Evolutionary conservation across 2,329 filamentous ascomycete species (phyloP).

Genomic region (Fusarium globosum): DNA sequence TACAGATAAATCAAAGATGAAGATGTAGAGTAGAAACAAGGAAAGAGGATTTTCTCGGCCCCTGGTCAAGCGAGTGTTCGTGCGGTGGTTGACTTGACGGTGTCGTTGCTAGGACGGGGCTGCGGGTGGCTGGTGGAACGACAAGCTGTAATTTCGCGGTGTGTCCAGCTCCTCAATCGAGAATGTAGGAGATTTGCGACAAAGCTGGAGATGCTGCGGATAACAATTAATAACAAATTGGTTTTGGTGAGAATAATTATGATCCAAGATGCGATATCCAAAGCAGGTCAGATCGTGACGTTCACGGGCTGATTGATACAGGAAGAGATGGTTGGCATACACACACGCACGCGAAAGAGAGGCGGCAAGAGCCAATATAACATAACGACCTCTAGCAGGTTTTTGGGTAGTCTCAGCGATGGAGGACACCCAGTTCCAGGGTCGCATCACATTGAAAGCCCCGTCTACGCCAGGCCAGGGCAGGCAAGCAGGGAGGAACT

Average conservation of each 20-base stretch:
- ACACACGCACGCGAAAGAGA: slow-evolving; percentile 20
- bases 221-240: neutral
- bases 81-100: slow-evolving; percentile 35
- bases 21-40: slow-evolving; percentile 28
- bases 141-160: slow-evolving; percentile 38
- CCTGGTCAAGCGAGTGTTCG: slow-evolving; percentile 27
- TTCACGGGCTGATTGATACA: slow-evolving; percentile 25
- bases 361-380: slow-evolving; percentile 41
- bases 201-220: neutral
- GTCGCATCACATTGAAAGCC: slow-evolving; percentile 16
- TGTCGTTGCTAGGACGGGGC: slow-evolving; percentile 38
- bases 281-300: slow-evolving; percentile 1
- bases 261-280: neutral
- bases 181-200: slow-evolving; percentile 1
- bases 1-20: slow-evolving; percentile 7
- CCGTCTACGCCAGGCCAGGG: slow-evolving; percentile 14
- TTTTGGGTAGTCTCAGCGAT: slow-evolving; percentile 38
- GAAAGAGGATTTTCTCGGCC: slow-evolving; percentile 32
- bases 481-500: slow-evolving; percentile 3
- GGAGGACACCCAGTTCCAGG: slow-evolving; percentile 23
- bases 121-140: slow-evolving; percentile 38
- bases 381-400: slow-evolving; percentile 31
- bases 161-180: slow-evolving; percentile 18
- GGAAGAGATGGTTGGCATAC: slow-evolving; percentile 30
- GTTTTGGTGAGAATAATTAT: neutral